Conservation (phyloP, 1,284 basidiomycete genomes). For the Pholiota adiposa region DNA sequence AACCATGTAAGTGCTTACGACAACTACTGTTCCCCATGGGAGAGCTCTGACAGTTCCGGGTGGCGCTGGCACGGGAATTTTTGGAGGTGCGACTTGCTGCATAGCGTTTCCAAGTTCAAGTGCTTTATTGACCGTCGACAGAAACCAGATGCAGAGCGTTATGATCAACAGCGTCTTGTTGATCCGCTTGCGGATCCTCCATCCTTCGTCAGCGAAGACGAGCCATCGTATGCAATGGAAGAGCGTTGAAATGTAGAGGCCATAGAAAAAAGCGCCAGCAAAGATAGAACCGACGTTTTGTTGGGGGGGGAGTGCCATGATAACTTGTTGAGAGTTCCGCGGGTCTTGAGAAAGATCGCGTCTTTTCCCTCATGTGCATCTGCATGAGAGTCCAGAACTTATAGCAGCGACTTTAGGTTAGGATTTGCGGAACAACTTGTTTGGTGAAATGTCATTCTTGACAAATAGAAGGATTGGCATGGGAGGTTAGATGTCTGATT, state of each 20-base stretch:
- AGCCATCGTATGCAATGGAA: conserved; percentile 17
- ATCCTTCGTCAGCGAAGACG: conserved; percentile 17
- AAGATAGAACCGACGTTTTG: background rate
- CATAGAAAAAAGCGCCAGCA: conserved; percentile 1
- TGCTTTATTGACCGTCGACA: conserved; percentile 14
- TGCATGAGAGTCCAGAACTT: background rate
- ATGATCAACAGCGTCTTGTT: conserved; percentile 7
- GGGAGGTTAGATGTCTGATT: background rate
- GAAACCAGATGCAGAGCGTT: conserved; percentile 11
- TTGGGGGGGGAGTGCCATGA: background rate
- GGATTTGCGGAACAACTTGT: background rate
- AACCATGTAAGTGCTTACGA: background rate
- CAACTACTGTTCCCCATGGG: conserved; percentile 12
- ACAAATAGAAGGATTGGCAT: background rate
- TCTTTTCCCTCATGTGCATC: background rate
- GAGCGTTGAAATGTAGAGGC: conserved; percentile 15
- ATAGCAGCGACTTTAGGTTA: background rate
- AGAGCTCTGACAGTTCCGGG: conserved; percentile 10
- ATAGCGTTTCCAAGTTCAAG: conserved; percentile 10
- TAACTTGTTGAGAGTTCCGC: background rate
- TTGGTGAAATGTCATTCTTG: background rate
- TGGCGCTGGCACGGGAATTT: background rate
- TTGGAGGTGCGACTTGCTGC: background rate
- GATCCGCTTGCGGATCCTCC: conserved; percentile 13
- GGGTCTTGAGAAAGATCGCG: background rate